Evolutionary conservation across 345 rosid genomes (phyloP), one percentile per base, ranked within the genome.

Genomic region (Xanthoceras sorbifolium): DNA sequence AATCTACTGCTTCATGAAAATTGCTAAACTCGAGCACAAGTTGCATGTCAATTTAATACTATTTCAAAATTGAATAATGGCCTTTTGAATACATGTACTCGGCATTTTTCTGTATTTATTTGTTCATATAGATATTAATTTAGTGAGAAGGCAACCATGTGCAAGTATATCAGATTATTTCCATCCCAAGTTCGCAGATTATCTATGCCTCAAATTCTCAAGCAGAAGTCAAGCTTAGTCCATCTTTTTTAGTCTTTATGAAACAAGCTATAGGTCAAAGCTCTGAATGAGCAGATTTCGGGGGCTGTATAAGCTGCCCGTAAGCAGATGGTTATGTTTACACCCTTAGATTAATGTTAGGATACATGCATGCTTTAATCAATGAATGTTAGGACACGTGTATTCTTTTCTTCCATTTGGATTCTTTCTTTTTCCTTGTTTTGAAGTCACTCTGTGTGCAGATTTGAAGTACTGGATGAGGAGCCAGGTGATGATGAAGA

Each of bases 401-500:
- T n/a, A n/a, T 17, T 29, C 20, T 28, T 4, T 4, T 1, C 34
- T 48, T 73, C 71, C 60, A n/a, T 75, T 61, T 3, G 28, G 28
- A 36, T 26, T 71, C 46, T 52, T 55, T 42, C 23, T 48, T 44
- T 1, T n/a, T 44, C 26, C 68, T 71, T 64, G 32, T 64, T 55
- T 75, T 72, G 34, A 62, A 76, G 20, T 22, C 0, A 46, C 69
- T 76, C 7, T 46, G 6, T 71, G 17, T 80, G 82, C 89, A 94
- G 98, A 82, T 89, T 93, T 65, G 98, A 93, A 77, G 97, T 95
- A 46, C 88, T 93, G 46, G 99, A 95, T 76, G 99, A 93, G 89
- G 99, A 95, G 79, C 97, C 97, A 38, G 97, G 98, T 48, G 98
- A 95, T 81, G 99, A 95, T 68, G 99, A 95, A 76, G 99, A 93